Conservation (phyloP, 2,329 filamentous ascomycete species). For the Aspergillus transmontanensis region DNA sequence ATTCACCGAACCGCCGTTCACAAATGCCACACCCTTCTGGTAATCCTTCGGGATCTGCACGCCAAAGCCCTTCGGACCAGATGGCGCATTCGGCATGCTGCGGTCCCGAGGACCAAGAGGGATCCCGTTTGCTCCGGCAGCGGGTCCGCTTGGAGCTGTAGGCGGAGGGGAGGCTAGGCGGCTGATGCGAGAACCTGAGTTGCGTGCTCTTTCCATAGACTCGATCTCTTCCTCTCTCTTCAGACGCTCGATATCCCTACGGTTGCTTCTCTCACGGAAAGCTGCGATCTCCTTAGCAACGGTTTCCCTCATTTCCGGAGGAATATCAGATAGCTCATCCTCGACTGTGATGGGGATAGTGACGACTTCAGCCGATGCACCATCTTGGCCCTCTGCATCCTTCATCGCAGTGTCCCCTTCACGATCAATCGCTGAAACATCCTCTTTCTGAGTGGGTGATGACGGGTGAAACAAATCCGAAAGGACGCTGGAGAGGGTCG, state of each 20-base stretch:
- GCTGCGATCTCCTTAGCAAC: slow-evolving; percentile 92
- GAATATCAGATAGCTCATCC: slow-evolving; percentile 93
- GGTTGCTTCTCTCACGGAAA: slow-evolving; percentile 88
- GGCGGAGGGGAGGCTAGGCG: slow-evolving; percentile 72
- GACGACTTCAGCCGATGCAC: slow-evolving; percentile 74
- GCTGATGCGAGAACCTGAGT: slow-evolving; percentile 63
- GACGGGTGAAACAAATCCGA: slow-evolving; percentile 72
- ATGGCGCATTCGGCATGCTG: slow-evolving; percentile 73
- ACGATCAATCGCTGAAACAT: slow-evolving; percentile 56
- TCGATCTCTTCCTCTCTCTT: slow-evolving; percentile 91
- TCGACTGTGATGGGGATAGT: slow-evolving; percentile 86
- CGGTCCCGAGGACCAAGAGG: slow-evolving; percentile 72
- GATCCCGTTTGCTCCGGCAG: slow-evolving; percentile 69
- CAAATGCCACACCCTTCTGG: slow-evolving; percentile 77
- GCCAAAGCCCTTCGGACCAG: slow-evolving; percentile 66
- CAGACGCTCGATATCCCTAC: slow-evolving; percentile 83
- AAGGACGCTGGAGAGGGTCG: slow-evolving; percentile 68
- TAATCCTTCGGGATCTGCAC: slow-evolving; percentile 69
- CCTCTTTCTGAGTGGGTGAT: slow-evolving; percentile 47
- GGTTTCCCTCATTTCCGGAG: slow-evolving; percentile 91
- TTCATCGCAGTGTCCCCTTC: slow-evolving; percentile 72
- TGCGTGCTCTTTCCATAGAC: slow-evolving; percentile 76
- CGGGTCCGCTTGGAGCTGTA: slow-evolving; percentile 63
- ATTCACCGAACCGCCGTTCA: slow-evolving; percentile 74
- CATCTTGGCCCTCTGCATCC: slow-evolving; percentile 59